A percentile compares a stretch with the other conserved stretches of the same genome.
These are phyloP conservation scores for Pezicula carpinea DNA, from an alignment of 2,329 filamentous ascomycete species.

Conservation along the genomic window DNA sequence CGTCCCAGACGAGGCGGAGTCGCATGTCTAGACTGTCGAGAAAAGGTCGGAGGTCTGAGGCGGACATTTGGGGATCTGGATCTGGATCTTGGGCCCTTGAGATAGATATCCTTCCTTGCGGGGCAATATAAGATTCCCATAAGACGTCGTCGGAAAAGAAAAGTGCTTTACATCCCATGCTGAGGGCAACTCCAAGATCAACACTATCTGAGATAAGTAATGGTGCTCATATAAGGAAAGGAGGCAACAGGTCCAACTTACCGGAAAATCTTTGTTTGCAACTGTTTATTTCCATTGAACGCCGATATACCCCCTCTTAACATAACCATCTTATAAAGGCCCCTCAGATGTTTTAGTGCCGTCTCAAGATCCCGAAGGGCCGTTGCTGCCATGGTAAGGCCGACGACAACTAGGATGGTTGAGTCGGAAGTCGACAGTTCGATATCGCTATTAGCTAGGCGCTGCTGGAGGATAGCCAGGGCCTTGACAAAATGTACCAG, in stretches of 20 bases:
- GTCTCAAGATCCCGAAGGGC: too few relatives aligned
- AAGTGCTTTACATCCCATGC: background rate
- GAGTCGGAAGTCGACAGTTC: too few relatives aligned
- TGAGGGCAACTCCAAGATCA: background rate
- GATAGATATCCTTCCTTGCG: background rate
- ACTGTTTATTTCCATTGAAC: background rate
- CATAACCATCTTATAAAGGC: too few relatives aligned
- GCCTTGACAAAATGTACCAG: too few relatives aligned
- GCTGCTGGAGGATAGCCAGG: too few relatives aligned
- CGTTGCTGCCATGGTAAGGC: too few relatives aligned
- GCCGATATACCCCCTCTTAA: too few relatives aligned
- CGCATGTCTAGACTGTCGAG: background rate
- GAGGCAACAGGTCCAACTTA: background rate
- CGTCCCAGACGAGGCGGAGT: background rate
- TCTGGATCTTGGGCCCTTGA: background rate
- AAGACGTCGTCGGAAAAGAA: background rate
- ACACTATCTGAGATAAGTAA: background rate
- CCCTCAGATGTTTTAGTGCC: too few relatives aligned
- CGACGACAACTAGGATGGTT: too few relatives aligned
- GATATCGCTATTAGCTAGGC: too few relatives aligned
- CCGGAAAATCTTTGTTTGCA: background rate
- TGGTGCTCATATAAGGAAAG: background rate
- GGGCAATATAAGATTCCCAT: too few relatives aligned
- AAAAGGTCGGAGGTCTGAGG: background rate
- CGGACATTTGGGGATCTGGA: background rate